phyloP scores from a whole-genome alignment of 192 early-diverging fungal genomes.

The Entomortierella chlamydospora region DNA sequence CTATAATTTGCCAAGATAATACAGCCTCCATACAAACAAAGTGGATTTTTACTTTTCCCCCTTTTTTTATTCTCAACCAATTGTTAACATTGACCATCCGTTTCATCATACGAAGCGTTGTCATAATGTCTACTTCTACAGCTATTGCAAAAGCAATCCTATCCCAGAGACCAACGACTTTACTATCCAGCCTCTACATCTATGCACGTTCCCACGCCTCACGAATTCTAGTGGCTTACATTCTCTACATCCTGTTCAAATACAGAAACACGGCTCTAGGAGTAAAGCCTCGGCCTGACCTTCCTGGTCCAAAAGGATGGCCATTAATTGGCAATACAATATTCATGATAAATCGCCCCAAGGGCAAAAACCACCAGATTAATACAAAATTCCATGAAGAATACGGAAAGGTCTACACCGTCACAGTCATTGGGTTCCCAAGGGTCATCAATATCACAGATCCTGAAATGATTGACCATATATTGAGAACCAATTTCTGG shows the following conservation, averaged over 20 bases:
- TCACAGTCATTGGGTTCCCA: conserved; percentile 21
- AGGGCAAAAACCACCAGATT: conserved; percentile 13
- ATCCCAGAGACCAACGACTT: no score
- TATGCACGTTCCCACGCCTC: conserved; percentile 9
- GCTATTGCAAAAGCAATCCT: no score
- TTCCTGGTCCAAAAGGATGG: conserved; percentile 27
- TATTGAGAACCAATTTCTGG: conserved; percentile 37
- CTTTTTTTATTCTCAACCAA: no score
- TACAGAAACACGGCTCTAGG: conserved; percentile 16
- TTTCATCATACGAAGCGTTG: neutral
- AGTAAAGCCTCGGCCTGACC: conserved; percentile 22
- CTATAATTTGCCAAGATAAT: no score
- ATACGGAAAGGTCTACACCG: conserved; percentile 26
- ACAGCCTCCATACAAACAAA: no score
- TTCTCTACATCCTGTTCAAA: conserved; percentile 19
- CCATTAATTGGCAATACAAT: conserved; percentile 43
- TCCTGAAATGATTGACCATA: conserved; percentile 28
- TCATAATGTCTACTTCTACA: no score
- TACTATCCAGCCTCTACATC: neutral
- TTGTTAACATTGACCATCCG: no score
- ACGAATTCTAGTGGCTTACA: conserved; percentile 5
- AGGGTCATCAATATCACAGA: conserved; percentile 19
- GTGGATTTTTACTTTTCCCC: no score
- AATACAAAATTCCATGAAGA: conserved; percentile 11
- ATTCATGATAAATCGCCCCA: neutral